phyloP scores from a whole-genome alignment of 169 alveolate genomes.

The Plasmodium yoelii region DNA sequence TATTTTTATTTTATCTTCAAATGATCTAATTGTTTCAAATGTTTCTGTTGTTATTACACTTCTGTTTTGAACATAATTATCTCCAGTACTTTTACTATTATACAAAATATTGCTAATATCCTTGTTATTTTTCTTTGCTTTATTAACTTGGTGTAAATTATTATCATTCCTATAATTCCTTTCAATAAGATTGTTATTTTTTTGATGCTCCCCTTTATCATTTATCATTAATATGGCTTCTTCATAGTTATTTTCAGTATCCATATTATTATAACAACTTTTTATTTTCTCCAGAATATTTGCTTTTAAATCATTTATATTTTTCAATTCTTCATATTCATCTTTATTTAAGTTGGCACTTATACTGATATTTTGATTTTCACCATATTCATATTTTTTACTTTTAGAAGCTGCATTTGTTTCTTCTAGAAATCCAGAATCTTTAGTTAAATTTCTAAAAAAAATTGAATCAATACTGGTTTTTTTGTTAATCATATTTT shows the following conservation, averaged over 20 bases:
- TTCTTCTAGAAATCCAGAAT: not conserved
- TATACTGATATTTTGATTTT: not conserved
- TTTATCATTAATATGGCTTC: constrained; percentile 54
- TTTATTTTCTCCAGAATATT: constrained; percentile 73
- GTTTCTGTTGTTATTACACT: constrained; percentile 49
- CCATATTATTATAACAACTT: constrained; percentile 43
- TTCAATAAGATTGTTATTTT: not conserved
- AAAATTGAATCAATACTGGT: constrained; percentile 76
- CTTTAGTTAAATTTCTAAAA: constrained; percentile 62
- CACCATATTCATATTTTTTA: not conserved
- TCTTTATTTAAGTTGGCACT: constrained; percentile 15
- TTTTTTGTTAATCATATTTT: constrained; percentile 57
- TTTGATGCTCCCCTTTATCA: constrained; percentile 21
- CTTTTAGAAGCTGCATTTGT: not conserved
- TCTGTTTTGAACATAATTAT: constrained; percentile 1
- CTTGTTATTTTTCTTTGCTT: not conserved
- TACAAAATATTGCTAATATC: not conserved
- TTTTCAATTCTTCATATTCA: constrained; percentile 51
- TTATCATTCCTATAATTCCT: not conserved
- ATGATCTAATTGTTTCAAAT: constrained; percentile 36
- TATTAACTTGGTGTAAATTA: not conserved
- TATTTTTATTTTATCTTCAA: constrained; percentile 42
- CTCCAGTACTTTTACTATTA: not conserved
- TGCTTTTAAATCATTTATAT: constrained; percentile 43
- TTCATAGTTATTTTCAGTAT: constrained; percentile 12